Conservation (phyloP, 192 early-diverging fungal genomes). For the Coemansia sp. region DNA sequence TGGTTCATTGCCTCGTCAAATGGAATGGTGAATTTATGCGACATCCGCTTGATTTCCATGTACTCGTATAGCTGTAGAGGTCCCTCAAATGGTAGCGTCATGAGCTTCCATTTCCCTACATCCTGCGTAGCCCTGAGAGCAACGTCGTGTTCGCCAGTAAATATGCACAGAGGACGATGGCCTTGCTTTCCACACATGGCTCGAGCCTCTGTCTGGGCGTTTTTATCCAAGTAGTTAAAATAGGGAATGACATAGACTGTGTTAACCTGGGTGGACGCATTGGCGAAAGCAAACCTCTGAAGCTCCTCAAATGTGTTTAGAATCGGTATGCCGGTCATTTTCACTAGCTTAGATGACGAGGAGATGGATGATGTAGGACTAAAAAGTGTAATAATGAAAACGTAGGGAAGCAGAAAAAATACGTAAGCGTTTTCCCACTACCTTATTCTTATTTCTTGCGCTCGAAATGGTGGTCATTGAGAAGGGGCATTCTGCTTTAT, state of each 20-base stretch:
- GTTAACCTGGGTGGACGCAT: not conserved
- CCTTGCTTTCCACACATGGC: not conserved
- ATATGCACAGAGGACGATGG: not conserved
- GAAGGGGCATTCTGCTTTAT: not conserved
- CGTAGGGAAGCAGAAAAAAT: not conserved
- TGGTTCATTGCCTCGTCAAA: not conserved
- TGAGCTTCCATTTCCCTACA: not conserved
- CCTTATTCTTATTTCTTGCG: not conserved
- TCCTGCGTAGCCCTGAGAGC: not conserved
- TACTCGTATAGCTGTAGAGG: conserved; percentile 1
- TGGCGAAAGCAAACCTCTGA: not conserved
- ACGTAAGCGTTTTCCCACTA: not conserved
- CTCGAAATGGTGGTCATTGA: not conserved
- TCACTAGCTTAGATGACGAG: not conserved
- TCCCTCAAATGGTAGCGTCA: not conserved
- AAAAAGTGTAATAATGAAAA: not conserved
- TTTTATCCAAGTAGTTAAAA: conserved; percentile 1
- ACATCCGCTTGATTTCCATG: not conserved
- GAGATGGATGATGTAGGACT: not conserved
- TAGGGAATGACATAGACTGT: not conserved
- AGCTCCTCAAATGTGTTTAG: not conserved
- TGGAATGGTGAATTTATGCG: not conserved
- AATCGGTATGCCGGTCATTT: not conserved
- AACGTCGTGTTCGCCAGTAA: not conserved
- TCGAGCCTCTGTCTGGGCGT: not conserved